Evolutionary conservation across 768 basidiomycete genomes (phyloP), one percentile per base, ranked within the genome.

Genomic region (Asterophora lycoperdoides): DNA sequence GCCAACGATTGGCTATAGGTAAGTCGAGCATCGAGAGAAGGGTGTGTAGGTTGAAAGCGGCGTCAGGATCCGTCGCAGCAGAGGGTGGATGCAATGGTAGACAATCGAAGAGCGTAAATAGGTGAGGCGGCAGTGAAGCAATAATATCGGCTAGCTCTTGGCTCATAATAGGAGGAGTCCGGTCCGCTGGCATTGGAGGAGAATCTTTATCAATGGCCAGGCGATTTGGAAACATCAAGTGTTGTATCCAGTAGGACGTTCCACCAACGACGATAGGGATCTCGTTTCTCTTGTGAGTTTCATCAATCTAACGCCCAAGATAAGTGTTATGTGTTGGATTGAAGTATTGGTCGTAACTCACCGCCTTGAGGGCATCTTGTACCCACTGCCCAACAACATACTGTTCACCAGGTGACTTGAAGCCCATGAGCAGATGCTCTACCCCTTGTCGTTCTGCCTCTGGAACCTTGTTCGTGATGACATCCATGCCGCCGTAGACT

Each of bases 181-280:
- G 40, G 18, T 7, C 6, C 7, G 6, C 23, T 13, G 77, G 72
- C 57, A 29, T 37, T 35, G 40, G 17, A 11, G 32, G 39, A 9
- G 48, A 36, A 36, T 19, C 35, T 23, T 54, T 57, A 40, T 68
- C 67, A 6, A 63, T 56, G 40, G 66, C 69, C 30, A 93, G 71
- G 18, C 87, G 79, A 59, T 85, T 81, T 0, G 93, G 89, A 60
- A 98, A 97, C 10, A 98, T 71, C 33, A 96, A 81, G 63, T 99
- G 91, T 59, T 99, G 95, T 19, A 95, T 89, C 86, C 94, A 99
- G 63, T 99, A 99, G 3, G 91, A 83, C 2, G 96, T 98, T 5
- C 96, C 96, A 2, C 96, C 96, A 39, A 95, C 93, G 6, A 95
- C 73, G 48, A 99, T 89, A 0, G 96, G 95, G 5, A 97, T 64